These are phyloP conservation scores for Steccherinum ochraceum DNA, from an alignment of 768 basidiomycete species.

Conservation along the genomic window DNA sequence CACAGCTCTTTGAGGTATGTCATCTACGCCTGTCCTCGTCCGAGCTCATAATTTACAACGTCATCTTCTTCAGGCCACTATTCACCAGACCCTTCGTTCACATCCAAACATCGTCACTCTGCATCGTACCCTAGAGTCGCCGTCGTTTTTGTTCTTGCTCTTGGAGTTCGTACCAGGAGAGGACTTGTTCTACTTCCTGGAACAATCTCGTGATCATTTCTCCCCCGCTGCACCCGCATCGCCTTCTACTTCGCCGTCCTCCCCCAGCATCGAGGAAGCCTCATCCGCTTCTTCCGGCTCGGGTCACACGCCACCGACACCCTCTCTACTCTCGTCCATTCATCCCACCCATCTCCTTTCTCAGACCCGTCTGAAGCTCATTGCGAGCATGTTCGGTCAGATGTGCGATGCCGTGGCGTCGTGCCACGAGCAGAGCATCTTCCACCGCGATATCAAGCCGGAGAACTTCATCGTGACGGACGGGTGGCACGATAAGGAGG, in stretches of 20 bases:
- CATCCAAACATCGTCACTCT: slow-evolving; percentile 96
- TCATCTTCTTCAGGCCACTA: slow-evolving; percentile 76
- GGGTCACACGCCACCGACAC: slow-evolving; percentile 85
- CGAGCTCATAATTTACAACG: not conserved
- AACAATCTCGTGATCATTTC: slow-evolving; percentile 88
- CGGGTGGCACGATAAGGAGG: slow-evolving; percentile 44
- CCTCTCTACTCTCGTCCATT: slow-evolving; percentile 81
- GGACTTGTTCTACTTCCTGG: slow-evolving; percentile 97
- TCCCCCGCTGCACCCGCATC: slow-evolving; percentile 31
- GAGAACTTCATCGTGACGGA: slow-evolving; percentile 98
- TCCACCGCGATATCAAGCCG: slow-evolving; percentile 98
- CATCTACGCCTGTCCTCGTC: slow-evolving; percentile 3
- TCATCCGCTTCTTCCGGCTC: slow-evolving; percentile 27
- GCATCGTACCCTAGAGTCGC: slow-evolving; percentile 88
- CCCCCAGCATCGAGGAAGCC: slow-evolving; percentile 48
- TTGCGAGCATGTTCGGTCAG: slow-evolving; percentile 96
- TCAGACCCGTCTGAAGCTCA: slow-evolving; percentile 81
- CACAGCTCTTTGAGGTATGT: slow-evolving; percentile 86
- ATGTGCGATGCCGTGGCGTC: slow-evolving; percentile 98
- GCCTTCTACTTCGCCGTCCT: slow-evolving; percentile 53
- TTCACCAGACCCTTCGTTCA: slow-evolving; percentile 86
- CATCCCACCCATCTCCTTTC: slow-evolving; percentile 79
- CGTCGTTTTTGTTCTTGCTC: slow-evolving; percentile 84
- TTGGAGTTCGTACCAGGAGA: slow-evolving; percentile 96
- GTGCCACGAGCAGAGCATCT: slow-evolving; percentile 87